Evolutionary conservation across 1,284 basidiomycete genomes (phyloP), one percentile per base, ranked within the genome.

Genomic region (Malassezia slooffiae): DNA sequence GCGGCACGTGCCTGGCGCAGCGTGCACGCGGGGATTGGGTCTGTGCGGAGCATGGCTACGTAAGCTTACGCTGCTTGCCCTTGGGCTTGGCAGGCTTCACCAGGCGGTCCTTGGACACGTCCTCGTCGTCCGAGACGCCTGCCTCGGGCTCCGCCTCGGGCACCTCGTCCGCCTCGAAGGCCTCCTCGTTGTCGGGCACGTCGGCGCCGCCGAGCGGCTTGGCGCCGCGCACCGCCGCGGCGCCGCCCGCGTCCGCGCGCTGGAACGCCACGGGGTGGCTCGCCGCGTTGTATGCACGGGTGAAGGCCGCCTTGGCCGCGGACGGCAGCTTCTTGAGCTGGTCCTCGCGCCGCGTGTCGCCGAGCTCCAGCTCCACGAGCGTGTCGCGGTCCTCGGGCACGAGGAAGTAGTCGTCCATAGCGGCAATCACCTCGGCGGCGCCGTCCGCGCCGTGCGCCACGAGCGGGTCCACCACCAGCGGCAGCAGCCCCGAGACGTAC

Each of bases 361-460:
- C 90, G 9, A 97, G 77, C 0, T 90, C 91, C 9, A 97, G 77
- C 70, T 97, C 91, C 41, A 96, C 77, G 39, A 96, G 77, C 9
- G 85, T 81, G 58, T 97, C 93, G 85, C 90, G 91, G 64, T 97
- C 91, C 28, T 96, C 91, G 54, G 84, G 83, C 5, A 81, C 81
- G 27, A 97, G 72, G 71, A 80, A 96, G 70, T 97, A 97, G 35
- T 85, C 82, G 70, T 97, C 91, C 88, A 97, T 91, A 12, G 75
- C 72, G 19, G 78, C 74, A 46, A 97, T 95, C 19, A 90, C 80
- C 2, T 81, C 80, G 1, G 82, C 80, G 3, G 93, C 77, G 1
- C 79, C 83, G 45, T 52, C 50, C 3, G 31, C 71, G 6, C 83
- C 67, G 5, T 69, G 36, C 5, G 62, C 79, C 42, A 81, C 76